These are phyloP conservation scores for Exophiala oligosperma DNA, from an alignment of 2,329 filamentous ascomycete species.

Conservation along the genomic window DNA sequence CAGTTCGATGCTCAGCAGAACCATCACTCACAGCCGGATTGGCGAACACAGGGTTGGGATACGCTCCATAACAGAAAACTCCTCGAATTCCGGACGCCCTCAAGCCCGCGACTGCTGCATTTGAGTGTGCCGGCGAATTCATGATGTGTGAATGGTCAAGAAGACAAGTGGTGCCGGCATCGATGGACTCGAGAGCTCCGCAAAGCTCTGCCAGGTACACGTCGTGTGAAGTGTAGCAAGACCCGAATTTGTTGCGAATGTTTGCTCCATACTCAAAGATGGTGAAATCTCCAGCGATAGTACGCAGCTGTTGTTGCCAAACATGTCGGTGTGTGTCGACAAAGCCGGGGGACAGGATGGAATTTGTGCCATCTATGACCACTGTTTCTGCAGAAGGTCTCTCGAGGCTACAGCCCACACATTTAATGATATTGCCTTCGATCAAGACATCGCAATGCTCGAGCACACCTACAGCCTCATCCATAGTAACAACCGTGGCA, in stretches of 20 bases:
- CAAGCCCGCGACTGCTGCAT: slow-evolving; percentile 30
- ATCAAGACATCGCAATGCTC: slow-evolving; percentile 26
- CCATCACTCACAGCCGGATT: not conserved
- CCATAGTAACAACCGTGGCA: slow-evolving; percentile 14
- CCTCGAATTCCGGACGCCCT: slow-evolving; percentile 31
- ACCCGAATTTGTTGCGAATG: slow-evolving; percentile 2
- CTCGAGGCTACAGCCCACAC: slow-evolving; percentile 24
- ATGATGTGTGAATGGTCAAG: slow-evolving; percentile 36
- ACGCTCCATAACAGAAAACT: slow-evolving; percentile 31
- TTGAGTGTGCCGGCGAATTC: slow-evolving; percentile 31
- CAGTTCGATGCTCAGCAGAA: not conserved
- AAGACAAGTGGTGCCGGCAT: slow-evolving; percentile 23
- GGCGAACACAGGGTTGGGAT: not conserved
- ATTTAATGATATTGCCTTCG: slow-evolving; percentile 25
- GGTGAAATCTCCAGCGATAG: slow-evolving; percentile 40
- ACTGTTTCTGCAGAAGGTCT: slow-evolving; percentile 5
- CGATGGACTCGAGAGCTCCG: slow-evolving; percentile 17
- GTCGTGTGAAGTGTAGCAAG: slow-evolving; percentile 41
- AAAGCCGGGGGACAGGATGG: slow-evolving; percentile 37
- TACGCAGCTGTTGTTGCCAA: slow-evolving; percentile 47
- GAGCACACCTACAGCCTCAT: slow-evolving; percentile 2
- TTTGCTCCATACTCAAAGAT: slow-evolving; percentile 42
- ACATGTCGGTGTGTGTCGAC: slow-evolving; percentile 44
- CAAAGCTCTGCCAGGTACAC: slow-evolving; percentile 33
- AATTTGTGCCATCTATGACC: slow-evolving; percentile 44